Percentiles rank a stretch among this genome's conserved stretches.
These are phyloP conservation scores for Atkinsonella hypoxylon DNA, from an alignment of 2,329 filamentous ascomycete genomes.

Conservation along the genomic window DNA sequence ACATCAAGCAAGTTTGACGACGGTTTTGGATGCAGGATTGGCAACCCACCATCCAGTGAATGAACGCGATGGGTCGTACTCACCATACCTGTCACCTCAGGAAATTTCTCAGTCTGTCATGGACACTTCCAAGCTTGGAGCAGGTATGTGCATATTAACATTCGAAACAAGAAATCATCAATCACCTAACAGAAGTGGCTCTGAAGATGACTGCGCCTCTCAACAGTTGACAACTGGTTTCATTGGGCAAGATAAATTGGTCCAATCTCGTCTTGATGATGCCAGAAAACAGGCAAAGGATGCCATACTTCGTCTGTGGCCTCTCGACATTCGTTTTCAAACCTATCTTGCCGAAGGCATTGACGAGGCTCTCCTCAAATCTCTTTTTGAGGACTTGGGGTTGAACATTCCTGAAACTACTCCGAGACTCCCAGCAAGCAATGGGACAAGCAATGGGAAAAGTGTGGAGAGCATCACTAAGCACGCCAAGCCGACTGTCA, in stretches of 20 bases:
- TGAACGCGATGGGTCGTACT: constrained; percentile 40
- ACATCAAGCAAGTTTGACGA: background rate
- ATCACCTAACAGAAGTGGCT: background rate
- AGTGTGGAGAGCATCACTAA: background rate
- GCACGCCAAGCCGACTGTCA: background rate
- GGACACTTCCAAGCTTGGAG: background rate
- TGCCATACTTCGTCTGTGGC: constrained; percentile 52
- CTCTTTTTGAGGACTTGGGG: constrained; percentile 57
- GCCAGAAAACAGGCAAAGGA: constrained; percentile 49
- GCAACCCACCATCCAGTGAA: constrained; percentile 9
- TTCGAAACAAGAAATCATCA: background rate
- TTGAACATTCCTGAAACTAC: constrained; percentile 30
- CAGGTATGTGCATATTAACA: background rate
- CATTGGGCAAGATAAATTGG: background rate
- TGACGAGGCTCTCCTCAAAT: constrained; percentile 47
- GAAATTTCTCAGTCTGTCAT: constrained; percentile 21
- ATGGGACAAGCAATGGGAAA: background rate
- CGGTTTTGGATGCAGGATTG: background rate
- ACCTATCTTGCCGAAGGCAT: constrained; percentile 65
- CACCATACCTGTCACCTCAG: constrained; percentile 37
- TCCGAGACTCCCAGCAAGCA: background rate
- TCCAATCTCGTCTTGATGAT: constrained; percentile 17
- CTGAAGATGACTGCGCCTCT: background rate
- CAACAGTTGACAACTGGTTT: background rate
- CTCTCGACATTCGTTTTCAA: constrained; percentile 59